phyloP scores from a whole-genome alignment of 2,329 filamentous ascomycete species.

The Chalara sp. region DNA sequence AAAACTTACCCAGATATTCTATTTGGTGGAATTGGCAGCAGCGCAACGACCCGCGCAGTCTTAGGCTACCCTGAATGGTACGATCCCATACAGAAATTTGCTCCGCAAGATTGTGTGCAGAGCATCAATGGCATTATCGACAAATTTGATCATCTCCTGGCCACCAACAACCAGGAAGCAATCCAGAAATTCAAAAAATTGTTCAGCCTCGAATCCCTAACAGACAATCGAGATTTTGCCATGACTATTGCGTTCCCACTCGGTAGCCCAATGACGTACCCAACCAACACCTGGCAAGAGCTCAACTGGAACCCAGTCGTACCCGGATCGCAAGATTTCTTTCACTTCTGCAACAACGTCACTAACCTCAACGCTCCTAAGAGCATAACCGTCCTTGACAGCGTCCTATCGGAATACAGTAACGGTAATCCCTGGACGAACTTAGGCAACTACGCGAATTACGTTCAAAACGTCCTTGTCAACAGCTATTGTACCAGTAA shows the following conservation, averaged over 20 bases:
- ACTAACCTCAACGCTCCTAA: constrained; percentile 38
- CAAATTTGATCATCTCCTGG: constrained; percentile 41
- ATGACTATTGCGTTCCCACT: constrained; percentile 39
- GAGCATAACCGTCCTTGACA: constrained; percentile 38
- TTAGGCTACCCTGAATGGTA: constrained; percentile 42
- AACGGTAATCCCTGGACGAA: constrained; percentile 42
- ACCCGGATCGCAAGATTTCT: constrained; percentile 41
- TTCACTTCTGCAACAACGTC: constrained; percentile 44
- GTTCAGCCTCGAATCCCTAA: constrained; percentile 39
- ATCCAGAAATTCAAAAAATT: constrained; percentile 39
- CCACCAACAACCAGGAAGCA: constrained; percentile 33
- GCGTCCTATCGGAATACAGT: constrained; percentile 40
- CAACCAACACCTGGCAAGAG: constrained; percentile 46
- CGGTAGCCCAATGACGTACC: constrained; percentile 37
- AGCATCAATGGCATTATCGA: constrained; percentile 42
- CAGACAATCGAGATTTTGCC: constrained; percentile 39
- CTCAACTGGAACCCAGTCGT: constrained; percentile 39
- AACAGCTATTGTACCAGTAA: too few species aligned
- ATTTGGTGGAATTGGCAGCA: constrained; percentile 42
- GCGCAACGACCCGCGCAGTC: constrained; percentile 34
- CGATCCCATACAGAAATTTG: constrained; percentile 40
- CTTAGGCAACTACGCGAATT: constrained; percentile 44
- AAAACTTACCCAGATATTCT: constrained; percentile 38
- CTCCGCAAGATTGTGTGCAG: constrained; percentile 40
- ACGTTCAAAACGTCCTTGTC: constrained; percentile 37